These are phyloP conservation scores for Serendipita sp. DNA, from an alignment of 768 basidiomycete genomes.

Conservation along the genomic window DNA sequence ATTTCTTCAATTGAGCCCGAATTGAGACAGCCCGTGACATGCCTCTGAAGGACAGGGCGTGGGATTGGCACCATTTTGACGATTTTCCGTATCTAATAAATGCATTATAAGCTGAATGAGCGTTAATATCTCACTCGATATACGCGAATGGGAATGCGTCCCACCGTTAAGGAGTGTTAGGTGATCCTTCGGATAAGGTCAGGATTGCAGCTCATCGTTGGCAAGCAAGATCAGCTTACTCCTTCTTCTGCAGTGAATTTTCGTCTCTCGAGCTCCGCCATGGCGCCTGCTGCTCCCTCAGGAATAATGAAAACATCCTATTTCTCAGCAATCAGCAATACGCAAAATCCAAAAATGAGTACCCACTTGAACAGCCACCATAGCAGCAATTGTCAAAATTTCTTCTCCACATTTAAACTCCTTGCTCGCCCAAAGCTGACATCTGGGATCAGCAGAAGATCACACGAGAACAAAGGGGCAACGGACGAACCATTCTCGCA, in stretches of 20 bases:
- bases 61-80: constrained; percentile 83
- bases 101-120: constrained; percentile 67
- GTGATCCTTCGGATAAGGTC: constrained; percentile 93
- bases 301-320: constrained; percentile 85
- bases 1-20: constrained; percentile 86
- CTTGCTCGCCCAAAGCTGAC: constrained; percentile 70
- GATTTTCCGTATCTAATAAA: constrained; percentile 73
- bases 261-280: constrained; percentile 81
- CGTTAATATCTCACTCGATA: background rate
- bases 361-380: constrained; percentile 76
- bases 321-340: background rate
- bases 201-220: no score
- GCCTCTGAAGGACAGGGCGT: constrained; percentile 84
- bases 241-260: constrained; percentile 99
- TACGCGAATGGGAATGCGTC: constrained; percentile 6
- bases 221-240: constrained; percentile 29
- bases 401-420: constrained; percentile 87
- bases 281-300: constrained; percentile 67
- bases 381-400: constrained; percentile 88
- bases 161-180: constrained; percentile 83
- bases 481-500: constrained; percentile 68
- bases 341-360: background rate
- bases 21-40: constrained; percentile 91
- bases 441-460: background rate
- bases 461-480: background rate